Base-by-base conservation (phyloP, 2,329 filamentous ascomycete genomes). In the Zopfia rhizophila region DNA sequence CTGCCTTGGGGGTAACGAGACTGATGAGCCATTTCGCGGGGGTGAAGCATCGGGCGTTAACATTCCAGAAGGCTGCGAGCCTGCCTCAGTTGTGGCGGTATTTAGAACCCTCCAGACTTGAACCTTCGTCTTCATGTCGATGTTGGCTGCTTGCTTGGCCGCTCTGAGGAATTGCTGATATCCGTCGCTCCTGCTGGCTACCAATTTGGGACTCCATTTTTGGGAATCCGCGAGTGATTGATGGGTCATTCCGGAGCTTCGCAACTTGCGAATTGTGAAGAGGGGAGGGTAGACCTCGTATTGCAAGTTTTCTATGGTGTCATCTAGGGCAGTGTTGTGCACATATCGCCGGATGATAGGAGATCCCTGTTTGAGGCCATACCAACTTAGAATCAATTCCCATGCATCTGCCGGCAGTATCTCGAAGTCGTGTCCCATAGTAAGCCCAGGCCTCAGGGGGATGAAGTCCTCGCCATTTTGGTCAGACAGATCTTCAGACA, bases 261-360 rank as follows among this genome's bases (percentile, higher is more conserved):
- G 87, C 2, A 97, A 78, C 56, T 93, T 91, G 65, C 96, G 85
- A 49, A 97, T 79, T 1, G 86, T 90, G 68, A 97, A 90, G 30
- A 96, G 80, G 0, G 90, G 91, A 4, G 92, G 94, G 61, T 91
- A 85, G 28, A 91, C 78, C 72, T 97, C 94, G 68, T 88, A 96
- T 60, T 88, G 78, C 33, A 96, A 75, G 54, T 96, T 90, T 27
- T 83, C 76, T 3, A 74, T 62, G 35, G 48, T 61, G 18, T 79
- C 80, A 28, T 83, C 80, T 2, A 79, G 76, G 6, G 85, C 81
- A 21, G 88, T 91, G 69, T 96, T 88, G 70, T 93, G 88, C 25
- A 89, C 91, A 56, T 82, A 82, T 48, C 94, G 86, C 32, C 84
- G 74, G 54, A 97, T 91, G 31, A 89, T 81, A 7, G 85, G 77